A percentile compares a stretch with the other conserved stretches of the same genome.
phyloP scores from a whole-genome alignment of 1,284 basidiomycete species.

The Fomitopsis palustris region DNA sequence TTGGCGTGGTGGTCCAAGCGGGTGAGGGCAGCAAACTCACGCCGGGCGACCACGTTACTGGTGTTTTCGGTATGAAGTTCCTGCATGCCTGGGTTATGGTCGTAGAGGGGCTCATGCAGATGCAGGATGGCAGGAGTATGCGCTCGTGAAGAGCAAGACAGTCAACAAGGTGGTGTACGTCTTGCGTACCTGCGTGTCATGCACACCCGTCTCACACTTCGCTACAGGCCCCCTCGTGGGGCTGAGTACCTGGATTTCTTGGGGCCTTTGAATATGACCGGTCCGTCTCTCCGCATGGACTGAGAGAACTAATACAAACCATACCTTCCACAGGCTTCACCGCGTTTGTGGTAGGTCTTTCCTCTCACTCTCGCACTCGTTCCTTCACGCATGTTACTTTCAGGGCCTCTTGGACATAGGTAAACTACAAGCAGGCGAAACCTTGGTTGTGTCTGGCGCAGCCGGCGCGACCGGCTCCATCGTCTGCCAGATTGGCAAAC shows the following conservation, averaged over 20 bases:
- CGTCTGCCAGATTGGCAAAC: conserved; percentile 76
- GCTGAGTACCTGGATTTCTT: conserved; percentile 70
- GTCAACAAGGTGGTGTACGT: conserved; percentile 51
- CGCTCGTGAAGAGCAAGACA: conserved; percentile 52
- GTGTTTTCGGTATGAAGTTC: conserved; percentile 47
- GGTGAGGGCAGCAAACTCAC: conserved; percentile 51
- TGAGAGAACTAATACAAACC: not conserved
- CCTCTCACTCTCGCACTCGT: not conserved
- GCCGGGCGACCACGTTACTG: conserved; percentile 67
- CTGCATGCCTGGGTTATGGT: not conserved
- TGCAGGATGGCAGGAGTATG: conserved; percentile 81
- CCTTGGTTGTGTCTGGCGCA: conserved; percentile 82
- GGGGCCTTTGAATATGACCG: conserved; percentile 70
- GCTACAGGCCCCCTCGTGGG: conserved; percentile 49
- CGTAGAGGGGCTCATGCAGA: conserved; percentile 4
- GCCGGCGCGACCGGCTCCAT: conserved; percentile 84
- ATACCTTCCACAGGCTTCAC: conserved; percentile 54
- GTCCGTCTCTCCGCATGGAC: conserved; percentile 31
- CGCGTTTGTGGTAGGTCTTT: conserved; percentile 69
- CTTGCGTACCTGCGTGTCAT: not conserved
- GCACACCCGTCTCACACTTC: not conserved
- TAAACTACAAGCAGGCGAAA: conserved; percentile 77
- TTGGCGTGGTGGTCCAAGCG: conserved; percentile 66
- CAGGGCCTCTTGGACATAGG: conserved; percentile 83
- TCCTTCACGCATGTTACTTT: not conserved